Percentiles rank a stretch among this genome's conserved stretches.
Evolutionary conservation across 2,329 filamentous ascomycete species (phyloP).

Genomic region (Monosporascus sp.): DNA sequence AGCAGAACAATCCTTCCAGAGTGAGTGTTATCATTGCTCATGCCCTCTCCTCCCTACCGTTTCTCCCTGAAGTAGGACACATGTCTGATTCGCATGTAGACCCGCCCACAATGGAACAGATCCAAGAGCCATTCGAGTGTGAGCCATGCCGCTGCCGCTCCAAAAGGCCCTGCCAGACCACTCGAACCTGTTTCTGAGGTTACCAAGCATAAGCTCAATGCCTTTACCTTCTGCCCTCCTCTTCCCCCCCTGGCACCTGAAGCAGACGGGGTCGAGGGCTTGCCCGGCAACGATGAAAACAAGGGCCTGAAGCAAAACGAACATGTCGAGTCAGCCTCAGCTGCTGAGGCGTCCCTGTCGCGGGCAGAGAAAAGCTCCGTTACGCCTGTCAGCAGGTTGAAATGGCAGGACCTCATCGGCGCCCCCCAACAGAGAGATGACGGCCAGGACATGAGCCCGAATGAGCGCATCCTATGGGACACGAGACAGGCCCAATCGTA

Average conservation of each 20-base stretch:
- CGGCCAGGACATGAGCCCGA: slow-evolving; percentile 48
- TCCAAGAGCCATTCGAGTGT: slow-evolving; percentile 46
- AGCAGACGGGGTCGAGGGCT: slow-evolving; percentile 15
- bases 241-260: slow-evolving; percentile 24
- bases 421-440: slow-evolving; percentile 37
- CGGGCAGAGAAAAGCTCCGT: slow-evolving; percentile 25
- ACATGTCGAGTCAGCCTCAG: slow-evolving; percentile 6
- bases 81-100: slow-evolving; percentile 8
- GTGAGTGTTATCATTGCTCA: slow-evolving; percentile 13
- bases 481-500: slow-evolving; percentile 40
- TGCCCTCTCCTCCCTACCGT: not conserved
- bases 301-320: slow-evolving; percentile 1
- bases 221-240: slow-evolving; percentile 48
- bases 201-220: slow-evolving; percentile 56
- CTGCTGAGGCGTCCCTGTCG: slow-evolving; percentile 9
- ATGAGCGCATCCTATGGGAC: slow-evolving; percentile 59
- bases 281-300: slow-evolving; percentile 1
- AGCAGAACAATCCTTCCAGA: slow-evolving; percentile 29
- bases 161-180: slow-evolving; percentile 24
- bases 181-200: slow-evolving; percentile 49
- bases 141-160: slow-evolving; percentile 25
- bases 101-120: slow-evolving; percentile 44
- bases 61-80: not conserved
- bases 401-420: slow-evolving; percentile 55
- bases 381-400: slow-evolving; percentile 48